Evolutionary conservation across 352 stramenopile genomes (phyloP).

Genomic region (Elongisporangium undulatum): DNA sequence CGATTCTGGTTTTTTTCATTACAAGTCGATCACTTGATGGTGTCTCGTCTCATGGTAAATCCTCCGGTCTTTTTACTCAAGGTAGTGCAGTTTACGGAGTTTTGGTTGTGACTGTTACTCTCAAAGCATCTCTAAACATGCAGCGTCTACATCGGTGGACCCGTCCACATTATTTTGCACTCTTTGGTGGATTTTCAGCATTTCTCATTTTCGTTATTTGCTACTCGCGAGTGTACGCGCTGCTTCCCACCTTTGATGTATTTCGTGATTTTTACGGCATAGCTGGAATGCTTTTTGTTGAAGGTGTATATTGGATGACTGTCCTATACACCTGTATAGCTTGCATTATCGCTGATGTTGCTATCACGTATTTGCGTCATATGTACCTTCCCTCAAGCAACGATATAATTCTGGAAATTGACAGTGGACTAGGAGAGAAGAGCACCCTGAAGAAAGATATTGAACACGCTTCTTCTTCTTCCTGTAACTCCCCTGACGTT

Average conservation of each 20-base stretch:
- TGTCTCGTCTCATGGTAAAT: slow-evolving; percentile 35
- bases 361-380: slow-evolving; percentile 69
- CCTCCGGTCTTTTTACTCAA: slow-evolving; percentile 65
- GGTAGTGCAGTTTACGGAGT: slow-evolving; percentile 77
- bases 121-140: slow-evolving; percentile 74
- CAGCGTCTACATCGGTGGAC: slow-evolving; percentile 78
- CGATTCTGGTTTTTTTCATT: slow-evolving; percentile 69
- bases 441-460: background rate
- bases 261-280: slow-evolving; percentile 77
- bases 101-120: slow-evolving; percentile 66
- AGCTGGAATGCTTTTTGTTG: slow-evolving; percentile 44
- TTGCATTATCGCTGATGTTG: slow-evolving; percentile 57
- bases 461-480: background rate
- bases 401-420: slow-evolving; percentile 84
- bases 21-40: slow-evolving; percentile 34
- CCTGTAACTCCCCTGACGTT: background rate
- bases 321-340: slow-evolving; percentile 61
- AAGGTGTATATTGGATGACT: slow-evolving; percentile 55
- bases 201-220: slow-evolving; percentile 68
- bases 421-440: slow-evolving; percentile 50
- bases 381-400: slow-evolving; percentile 84
- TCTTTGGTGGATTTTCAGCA: slow-evolving; percentile 51
- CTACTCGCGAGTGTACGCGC: slow-evolving; percentile 63
- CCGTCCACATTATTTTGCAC: slow-evolving; percentile 58
- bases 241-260: slow-evolving; percentile 63